These are phyloP conservation scores for Eucalyptus marginata DNA, from an alignment of 345 rosid species.

Conservation along the genomic window DNA sequence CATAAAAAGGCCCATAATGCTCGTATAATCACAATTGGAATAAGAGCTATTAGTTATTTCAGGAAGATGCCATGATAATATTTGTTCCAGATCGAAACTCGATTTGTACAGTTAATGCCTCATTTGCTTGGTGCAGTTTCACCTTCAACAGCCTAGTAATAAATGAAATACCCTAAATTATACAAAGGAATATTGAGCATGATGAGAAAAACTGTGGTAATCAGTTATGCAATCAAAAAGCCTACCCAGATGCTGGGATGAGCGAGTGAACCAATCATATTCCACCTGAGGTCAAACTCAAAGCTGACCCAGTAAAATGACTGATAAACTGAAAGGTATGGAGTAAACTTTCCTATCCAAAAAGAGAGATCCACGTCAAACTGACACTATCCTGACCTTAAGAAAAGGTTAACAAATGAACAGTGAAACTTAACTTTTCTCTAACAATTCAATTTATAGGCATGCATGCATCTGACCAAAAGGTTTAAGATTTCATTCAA, in stretches of 20 bases:
- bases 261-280: background rate
- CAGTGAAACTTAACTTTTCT: background rate
- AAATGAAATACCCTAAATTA: background rate
- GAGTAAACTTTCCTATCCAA: background rate
- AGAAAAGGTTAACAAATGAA: background rate
- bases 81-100: background rate
- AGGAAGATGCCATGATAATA: background rate
- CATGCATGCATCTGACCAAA: background rate
- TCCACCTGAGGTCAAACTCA: background rate
- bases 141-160: background rate
- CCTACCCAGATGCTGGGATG: background rate
- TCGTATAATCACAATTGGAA: background rate
- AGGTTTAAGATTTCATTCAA: background rate
- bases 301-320: background rate
- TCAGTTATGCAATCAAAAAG: background rate
- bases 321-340: background rate
- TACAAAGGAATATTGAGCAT: background rate
- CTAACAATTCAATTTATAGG: background rate
- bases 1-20: background rate
- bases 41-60: background rate
- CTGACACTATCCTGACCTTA: background rate
- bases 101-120: background rate
- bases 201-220: background rate
- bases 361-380: conserved; percentile 5
- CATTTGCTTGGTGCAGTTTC: background rate